These are phyloP conservation scores for Naganishia onofrii DNA, from an alignment of 768 basidiomycete species.

Conservation along the genomic window DNA sequence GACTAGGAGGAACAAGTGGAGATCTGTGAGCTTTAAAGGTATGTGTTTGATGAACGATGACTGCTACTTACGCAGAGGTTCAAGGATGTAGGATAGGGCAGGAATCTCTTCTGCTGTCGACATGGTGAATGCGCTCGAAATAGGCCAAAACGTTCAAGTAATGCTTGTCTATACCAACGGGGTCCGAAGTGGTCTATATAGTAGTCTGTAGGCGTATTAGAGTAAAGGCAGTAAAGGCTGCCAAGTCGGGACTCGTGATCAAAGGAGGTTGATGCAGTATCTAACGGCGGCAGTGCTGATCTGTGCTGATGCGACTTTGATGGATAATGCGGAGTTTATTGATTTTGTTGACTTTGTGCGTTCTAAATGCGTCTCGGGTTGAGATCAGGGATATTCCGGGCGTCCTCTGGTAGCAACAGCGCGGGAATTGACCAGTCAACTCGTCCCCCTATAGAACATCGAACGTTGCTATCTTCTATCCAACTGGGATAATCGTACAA, in stretches of 20 bases:
- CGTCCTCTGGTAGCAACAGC: not conserved
- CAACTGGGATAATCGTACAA: not conserved
- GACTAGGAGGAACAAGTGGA: slow-evolving; percentile 27
- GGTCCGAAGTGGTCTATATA: not conserved
- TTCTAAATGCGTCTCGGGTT: not conserved
- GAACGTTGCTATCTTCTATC: not conserved
- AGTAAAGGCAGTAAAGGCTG: no score
- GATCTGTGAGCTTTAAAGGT: not conserved
- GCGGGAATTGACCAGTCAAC: not conserved
- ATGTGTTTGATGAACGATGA: not conserved
- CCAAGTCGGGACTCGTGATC: no score
- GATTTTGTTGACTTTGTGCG: not conserved
- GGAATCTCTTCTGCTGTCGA: slow-evolving; percentile 43
- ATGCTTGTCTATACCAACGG: not conserved
- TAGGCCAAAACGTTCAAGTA: not conserved
- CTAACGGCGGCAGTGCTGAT: not conserved
- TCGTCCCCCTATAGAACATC: not conserved
- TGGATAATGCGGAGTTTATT: no score
- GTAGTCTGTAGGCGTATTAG: not conserved
- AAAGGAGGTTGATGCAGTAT: not conserved
- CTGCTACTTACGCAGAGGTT: slow-evolving; percentile 40
- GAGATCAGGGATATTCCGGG: not conserved
- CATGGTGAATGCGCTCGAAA: slow-evolving; percentile 32
- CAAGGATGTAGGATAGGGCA: slow-evolving; percentile 41
- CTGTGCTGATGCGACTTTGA: not conserved